A percentile compares a stretch with the other conserved stretches of the same genome.
These are phyloP conservation scores for Cercospora canescens DNA, from an alignment of 2,329 filamentous ascomycete species.

Conservation along the genomic window DNA sequence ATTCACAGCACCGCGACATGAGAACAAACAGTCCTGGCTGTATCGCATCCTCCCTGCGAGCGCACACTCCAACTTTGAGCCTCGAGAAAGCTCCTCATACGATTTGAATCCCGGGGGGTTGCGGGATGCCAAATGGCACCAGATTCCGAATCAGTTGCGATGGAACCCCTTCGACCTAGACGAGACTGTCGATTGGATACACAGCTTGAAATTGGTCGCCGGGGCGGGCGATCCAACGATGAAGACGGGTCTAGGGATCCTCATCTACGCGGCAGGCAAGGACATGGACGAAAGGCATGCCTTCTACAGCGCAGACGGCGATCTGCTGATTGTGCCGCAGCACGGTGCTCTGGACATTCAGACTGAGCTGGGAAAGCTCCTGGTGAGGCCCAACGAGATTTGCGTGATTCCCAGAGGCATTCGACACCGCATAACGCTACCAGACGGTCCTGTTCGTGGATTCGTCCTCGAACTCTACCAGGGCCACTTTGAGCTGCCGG, in stretches of 20 bases:
- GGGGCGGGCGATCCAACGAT: constrained; percentile 77
- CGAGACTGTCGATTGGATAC: constrained; percentile 67
- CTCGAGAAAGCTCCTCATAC: constrained; percentile 50
- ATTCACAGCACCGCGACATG: constrained; percentile 58
- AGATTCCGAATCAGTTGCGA: constrained; percentile 77
- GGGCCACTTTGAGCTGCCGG: constrained; percentile 64
- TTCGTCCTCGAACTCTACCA: constrained; percentile 70
- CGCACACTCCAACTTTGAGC: constrained; percentile 57
- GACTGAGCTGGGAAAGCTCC: constrained; percentile 65
- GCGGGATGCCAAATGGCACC: constrained; percentile 53
- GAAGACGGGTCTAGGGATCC: constrained; percentile 77
- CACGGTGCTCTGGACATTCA: constrained; percentile 66
- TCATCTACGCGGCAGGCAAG: constrained; percentile 75
- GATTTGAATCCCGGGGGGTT: constrained; percentile 51
- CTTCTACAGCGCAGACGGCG: constrained; percentile 79
- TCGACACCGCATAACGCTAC: constrained; percentile 61
- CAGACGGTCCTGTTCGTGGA: constrained; percentile 61
- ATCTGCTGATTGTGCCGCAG: constrained; percentile 66
- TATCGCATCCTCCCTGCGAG: constrained; percentile 60
- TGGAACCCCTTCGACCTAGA: constrained; percentile 79
- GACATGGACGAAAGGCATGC: constrained; percentile 74
- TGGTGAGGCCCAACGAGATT: constrained; percentile 68
- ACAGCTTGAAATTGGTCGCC: constrained; percentile 70
- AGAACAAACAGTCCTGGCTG: constrained; percentile 61
- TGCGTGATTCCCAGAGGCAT: constrained; percentile 67